Conservation (phyloP, 1,284 basidiomycete genomes). For the Cerrena zonata region DNA sequence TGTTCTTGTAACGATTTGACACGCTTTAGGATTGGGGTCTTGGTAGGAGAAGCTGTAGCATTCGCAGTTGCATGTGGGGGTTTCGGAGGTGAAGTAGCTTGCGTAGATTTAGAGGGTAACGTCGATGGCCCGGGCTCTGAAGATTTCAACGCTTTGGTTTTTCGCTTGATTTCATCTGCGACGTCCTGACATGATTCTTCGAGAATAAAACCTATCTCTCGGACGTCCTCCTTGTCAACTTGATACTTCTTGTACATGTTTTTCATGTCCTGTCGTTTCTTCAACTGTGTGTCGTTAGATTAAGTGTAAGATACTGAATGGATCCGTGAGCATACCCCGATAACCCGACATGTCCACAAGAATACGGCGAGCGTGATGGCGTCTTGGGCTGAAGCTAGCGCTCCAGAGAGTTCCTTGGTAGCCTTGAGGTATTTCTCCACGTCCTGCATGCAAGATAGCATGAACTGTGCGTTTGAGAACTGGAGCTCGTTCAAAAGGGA, state of each 20-base stretch:
- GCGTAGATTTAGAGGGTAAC: constrained; percentile 1
- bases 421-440: constrained; percentile 18
- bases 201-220: no score
- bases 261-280: no score
- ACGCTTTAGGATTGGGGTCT: constrained; percentile 24
- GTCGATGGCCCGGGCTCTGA: background rate
- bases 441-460: constrained; percentile 18
- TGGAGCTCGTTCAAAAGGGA: constrained; percentile 12
- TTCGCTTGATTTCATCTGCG: constrained; percentile 10
- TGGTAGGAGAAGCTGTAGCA: constrained; percentile 17
- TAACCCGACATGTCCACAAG: constrained; percentile 16
- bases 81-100: constrained; percentile 15
- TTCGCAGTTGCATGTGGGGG: constrained; percentile 17
- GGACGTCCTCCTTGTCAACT: constrained; percentile 13
- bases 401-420: constrained; percentile 16
- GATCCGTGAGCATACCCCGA: constrained; percentile 6
- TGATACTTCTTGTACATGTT: no score
- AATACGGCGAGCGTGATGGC: constrained; percentile 21
- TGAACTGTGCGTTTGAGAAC: constrained; percentile 14
- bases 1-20: constrained; percentile 25
- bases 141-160: constrained; percentile 8
- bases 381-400: constrained; percentile 15
- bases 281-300: constrained; percentile 5
- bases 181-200: constrained; percentile 18
- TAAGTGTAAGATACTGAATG: constrained; percentile 5